Evolutionary conservation across 2,329 filamentous ascomycete species (phyloP), one percentile per base, ranked within the genome.

Genomic region (Tolypocladium inflatum): DNA sequence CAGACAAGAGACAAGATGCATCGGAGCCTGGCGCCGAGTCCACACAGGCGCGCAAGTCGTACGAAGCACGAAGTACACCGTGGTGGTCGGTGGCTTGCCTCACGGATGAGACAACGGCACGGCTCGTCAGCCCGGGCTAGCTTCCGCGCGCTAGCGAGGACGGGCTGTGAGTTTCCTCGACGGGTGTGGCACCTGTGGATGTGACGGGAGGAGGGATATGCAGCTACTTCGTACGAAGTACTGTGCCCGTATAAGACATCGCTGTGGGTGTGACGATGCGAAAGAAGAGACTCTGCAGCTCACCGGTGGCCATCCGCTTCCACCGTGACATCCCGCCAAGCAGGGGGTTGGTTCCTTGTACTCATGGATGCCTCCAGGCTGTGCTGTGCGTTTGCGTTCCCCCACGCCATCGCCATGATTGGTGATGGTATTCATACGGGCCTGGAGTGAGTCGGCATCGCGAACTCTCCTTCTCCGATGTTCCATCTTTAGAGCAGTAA

Each of bases 121-220:
- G 58, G 54, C 56, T 56, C 54, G 58, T 56, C 56, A 56, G 30
- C 58, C 54, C 43, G 53, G 35, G 19, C 26, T 39, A 51, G 56
- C 58, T 58, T 58, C 56, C 58, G 54, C 53, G 30, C 33, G 17
- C 41, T 53, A 43, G 10, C 51, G 30, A 51, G 3, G 30, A 37
- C 48, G 33, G 33, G 30, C 26, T 50, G 23, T 50, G 26, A 50
- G 8, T 21, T 52, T 52, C 30, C 48, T 52, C 48, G 48, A 37
- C 10, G 9, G 48, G 48, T 35, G 48, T 51, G 30, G 30, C 10
- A 21, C 30, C 48, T 15, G 19, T 35, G 26, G 17, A 51, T 35
- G 7, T 30, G 30, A 21, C 48, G 15, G 30, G 10, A 52, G 19
- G 30, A 7, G 48, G 19, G 17, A 33, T 6, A 52, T 52, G 48